Evolutionary conservation across 352 stramenopile species (phyloP), one percentile per base, ranked within the genome.

Genomic region (Pythium pyrilobum): DNA sequence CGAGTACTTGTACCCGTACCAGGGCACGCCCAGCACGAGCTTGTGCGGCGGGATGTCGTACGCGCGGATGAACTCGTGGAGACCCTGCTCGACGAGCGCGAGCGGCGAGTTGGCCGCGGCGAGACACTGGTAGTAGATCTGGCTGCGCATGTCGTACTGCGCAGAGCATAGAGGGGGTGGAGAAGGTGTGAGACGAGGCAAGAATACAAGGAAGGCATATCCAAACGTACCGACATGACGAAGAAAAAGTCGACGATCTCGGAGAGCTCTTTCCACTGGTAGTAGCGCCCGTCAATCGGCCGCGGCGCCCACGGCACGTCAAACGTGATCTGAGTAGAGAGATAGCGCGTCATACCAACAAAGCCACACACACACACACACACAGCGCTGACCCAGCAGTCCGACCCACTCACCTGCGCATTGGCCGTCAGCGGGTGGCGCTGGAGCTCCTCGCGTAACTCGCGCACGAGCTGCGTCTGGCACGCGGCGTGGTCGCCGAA

Each of bases 81-180:
- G 57, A 0, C 90, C 88, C 41, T 90, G 67, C 29, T 73, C 66
- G 24, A 94, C 80, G 0, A 89, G 69, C 21, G 78, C 66, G 13
- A 77, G 66, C 0, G 90, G 88, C 4, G 87, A 81, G 59, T 97
- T 97, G 29, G 90, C 83, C 13, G 66, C 65, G 1, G 86, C 88
- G 36, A 97, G 56, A 63, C 90, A 97, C 53, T 77, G 70, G 46
- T 95, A 83, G 57, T 94, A 96, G 40, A 97, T 85, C 75, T 97
- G 89, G 52, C 83, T 95, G 27, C 81, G 83, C 73, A 94, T 96
- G 58, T 97, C 90, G 61, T 97, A 97, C 68, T 87, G 15, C 1
- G 7, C 4, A 25, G n/a, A 36, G 12, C 6, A 23, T 6, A 42
- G 4, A 40, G 32, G 10, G 12, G 15, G 25, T 13, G 42, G 6